Base-by-base conservation (phyloP, 768 basidiomycete genomes). In the Panaeolus cyanescens region DNA sequence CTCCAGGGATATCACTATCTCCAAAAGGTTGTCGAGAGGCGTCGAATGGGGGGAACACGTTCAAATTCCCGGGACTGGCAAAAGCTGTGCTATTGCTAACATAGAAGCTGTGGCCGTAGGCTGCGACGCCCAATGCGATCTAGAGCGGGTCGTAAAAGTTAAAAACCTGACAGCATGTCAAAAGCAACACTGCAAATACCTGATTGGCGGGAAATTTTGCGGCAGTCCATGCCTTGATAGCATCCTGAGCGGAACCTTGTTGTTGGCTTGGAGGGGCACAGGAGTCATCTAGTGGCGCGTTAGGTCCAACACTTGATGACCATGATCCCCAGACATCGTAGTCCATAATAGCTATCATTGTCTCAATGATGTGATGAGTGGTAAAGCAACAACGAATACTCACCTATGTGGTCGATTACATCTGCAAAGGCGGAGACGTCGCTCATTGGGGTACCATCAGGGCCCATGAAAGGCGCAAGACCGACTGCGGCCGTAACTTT, bases 41-140 rank as follows among this genome's bases (percentile, higher is more conserved):
- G 68, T 84, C 74, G 59, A 89, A 90, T 0, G 79, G 53, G 0
- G 87, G 80, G 71, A 80, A 87, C 1, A 80, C 39, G 5, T 74
- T 73, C 15, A 90, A 67, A 64, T 68, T 62, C 3, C 64, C 65
- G 17, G 67, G 39, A 64, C 67, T 59, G 8, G 67, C 60, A 56
- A 84, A 59, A 0, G 89, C 89, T 25, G 71, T 68, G 6, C 63
- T 65, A 12, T 65, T 67, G 12, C 66, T 40, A 28, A 92, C 90
- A 32, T 65, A 65, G 82, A 81, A 95, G 55, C 91, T 85, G 74
- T 94, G 93, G 1, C 91, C 92, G 71, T 93, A 96, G 13, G 89
- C 77, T 1, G 94, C 82, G 0, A 97, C 85, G 39, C 92, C 95
- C 36, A 97, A 85, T n/a, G 90, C 85, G 59, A 95, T 87, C 77